Evolutionary conservation across 192 early-diverging fungal species (phyloP), one percentile per base, ranked within the genome.

Genomic region (Linnemannia exigua): DNA sequence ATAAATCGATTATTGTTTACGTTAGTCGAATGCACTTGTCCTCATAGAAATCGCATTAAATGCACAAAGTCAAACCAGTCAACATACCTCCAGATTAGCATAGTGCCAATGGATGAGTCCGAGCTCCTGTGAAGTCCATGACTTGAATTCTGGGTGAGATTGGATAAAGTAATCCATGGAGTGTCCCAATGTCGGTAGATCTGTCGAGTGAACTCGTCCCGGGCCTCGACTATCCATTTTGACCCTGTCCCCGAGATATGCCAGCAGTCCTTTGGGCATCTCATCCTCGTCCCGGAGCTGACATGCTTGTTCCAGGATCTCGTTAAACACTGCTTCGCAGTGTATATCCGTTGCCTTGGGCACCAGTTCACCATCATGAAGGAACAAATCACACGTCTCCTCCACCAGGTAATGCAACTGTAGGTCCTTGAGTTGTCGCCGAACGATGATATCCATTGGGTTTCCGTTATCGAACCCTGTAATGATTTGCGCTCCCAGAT

Each of bases 381-480:
- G 75, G 79, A 85, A 86, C 14, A 88, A 20, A 51, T 83, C 82
- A 36, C 79, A 82, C 8, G 74, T 72, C 31, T 83, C 72, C 35
- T 80, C 69, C 41, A 75, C 75, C 16, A 74, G n/a, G 22, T 88
- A 86, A n/a, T 88, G 79, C 5, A 88, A 80, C 15, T 61, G 25
- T 5, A 81, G 58, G 20, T 89, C 74, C 9, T 48, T 31, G n/a
- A 89, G 75, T 48, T 90, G 89, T 9, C 74, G 25, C 33, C 81
- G 79, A n/a, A 90, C 72, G 58, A 90, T 82, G 48, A 80, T 69
- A 52, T 88, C 88, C 77, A 90, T 87, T 4, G 89, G 89, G 68
- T 90, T 90, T 1, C 89, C 89, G 38, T 84, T 83, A 33, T 89
- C 86, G 72, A 91, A 90, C 1, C 89, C 89, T 46, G 90, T 90